Conservation (phyloP, 2,329 filamentous ascomycete genomes). For the Harringtonia lauricola region DNA sequence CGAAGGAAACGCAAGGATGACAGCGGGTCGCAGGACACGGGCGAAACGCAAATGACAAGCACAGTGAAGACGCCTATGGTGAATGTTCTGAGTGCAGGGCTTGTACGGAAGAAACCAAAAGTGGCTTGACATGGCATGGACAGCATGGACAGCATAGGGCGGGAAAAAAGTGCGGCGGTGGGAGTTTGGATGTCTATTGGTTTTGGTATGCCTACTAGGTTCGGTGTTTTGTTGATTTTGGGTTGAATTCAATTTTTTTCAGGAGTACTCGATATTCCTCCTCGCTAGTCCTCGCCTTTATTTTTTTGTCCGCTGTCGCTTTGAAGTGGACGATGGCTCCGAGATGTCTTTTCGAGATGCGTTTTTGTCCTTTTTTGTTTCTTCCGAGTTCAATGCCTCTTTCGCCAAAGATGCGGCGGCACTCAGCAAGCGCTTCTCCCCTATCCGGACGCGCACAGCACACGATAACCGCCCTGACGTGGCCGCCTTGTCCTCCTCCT, state of each 20-base stretch:
- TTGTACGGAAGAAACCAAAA: slow-evolving; percentile 47
- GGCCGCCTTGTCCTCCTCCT: neutral
- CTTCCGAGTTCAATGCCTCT: slow-evolving; percentile 10
- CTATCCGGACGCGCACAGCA: slow-evolving; percentile 23
- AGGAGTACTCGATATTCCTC: neutral
- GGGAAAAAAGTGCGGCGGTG: neutral
- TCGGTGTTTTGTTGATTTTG: too few relatives aligned
- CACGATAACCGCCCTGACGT: slow-evolving; percentile 12
- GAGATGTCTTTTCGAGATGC: slow-evolving; percentile 1
- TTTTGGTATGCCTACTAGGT: too few relatives aligned
- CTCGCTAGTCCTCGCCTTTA: neutral
- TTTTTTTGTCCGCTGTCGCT: slow-evolving; percentile 4
- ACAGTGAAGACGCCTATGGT: slow-evolving; percentile 11
- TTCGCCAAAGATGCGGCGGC: slow-evolving; percentile 15
- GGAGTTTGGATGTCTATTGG: neutral
- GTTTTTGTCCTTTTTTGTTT: slow-evolving; percentile 8
- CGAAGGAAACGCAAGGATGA: slow-evolving; percentile 37
- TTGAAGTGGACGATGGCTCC: too few relatives aligned
- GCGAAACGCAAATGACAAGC: slow-evolving; percentile 2
- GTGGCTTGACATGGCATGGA: neutral
- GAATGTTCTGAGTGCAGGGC: slow-evolving; percentile 23
- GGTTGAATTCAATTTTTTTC: too few relatives aligned
- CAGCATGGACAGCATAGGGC: neutral
- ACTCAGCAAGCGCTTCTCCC: slow-evolving; percentile 22
- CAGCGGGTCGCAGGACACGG: neutral